Evolutionary conservation across 1,139 yeast genomes (phyloP), one percentile per base, ranked within the genome.

Genomic region (Wickerhamomyces sp.): DNA sequence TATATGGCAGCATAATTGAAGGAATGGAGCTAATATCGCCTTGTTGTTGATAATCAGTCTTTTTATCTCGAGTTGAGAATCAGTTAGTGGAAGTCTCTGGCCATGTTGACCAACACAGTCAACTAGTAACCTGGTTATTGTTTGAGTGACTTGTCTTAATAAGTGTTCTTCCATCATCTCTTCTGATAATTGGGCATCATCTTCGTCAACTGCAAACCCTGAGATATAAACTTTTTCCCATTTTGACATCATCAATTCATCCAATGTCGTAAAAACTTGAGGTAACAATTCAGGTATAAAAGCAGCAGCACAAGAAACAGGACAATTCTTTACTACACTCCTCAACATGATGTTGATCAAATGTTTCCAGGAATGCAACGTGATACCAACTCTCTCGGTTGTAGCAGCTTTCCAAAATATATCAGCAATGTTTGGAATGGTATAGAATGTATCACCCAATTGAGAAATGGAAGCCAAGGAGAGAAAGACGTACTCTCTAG

Each of bases 81-180:
- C 79, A 15, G 61, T 64, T 31, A 67, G 52, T 37, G 65, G 65
- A 11, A 58, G 52, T 47, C 65, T 67, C 32, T 63, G 61, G 32
- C 66, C 62, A 36, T 60, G 59, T 62, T 90, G 97, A 10, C 96
- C 95, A 31, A 87, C 87, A 45, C 90, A 73, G 63, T 93, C 99
- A 69, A 93, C 88, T 54, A 93, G 67, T 58, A 91, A 74, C 50
- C 98, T 71, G 38, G 87, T 96, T n/a, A 88, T 90, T 7, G 95
- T 90, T 2, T 96, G 96, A 0, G 98, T 90, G 45, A 93, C 75
- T 64, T 93, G 98, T 52, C 99, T 73, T 52, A 93, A 71, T 73
- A 93, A 76, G 63, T 93, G 96, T 62, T 93, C 99, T 56, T 93
- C 98, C 87, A 93, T 85, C 95, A 93, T 93, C 62, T 93, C 99